phyloP scores from a whole-genome alignment of 2,329 filamentous ascomycete genomes.

The Fusarium tupiense region DNA sequence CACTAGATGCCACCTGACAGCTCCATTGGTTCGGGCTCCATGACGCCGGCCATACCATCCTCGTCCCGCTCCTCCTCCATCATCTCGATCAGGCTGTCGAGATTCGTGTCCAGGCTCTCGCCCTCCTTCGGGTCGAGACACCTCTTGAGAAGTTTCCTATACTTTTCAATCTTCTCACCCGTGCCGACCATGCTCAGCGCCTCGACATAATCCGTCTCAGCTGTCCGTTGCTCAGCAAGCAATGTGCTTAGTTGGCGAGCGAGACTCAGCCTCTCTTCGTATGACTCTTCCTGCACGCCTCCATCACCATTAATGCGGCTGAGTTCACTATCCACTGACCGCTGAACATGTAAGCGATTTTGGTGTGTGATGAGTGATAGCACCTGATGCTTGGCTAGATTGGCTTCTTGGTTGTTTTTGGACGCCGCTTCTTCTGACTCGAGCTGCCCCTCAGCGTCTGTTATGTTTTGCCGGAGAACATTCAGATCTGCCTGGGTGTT shows the following conservation, averaged over 20 bases:
- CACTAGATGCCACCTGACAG: slow-evolving; percentile 39
- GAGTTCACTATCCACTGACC: slow-evolving; percentile 62
- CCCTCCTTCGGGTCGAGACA: slow-evolving; percentile 74
- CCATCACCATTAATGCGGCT: slow-evolving; percentile 61
- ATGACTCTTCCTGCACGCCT: slow-evolving; percentile 54
- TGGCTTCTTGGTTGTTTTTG: slow-evolving; percentile 63
- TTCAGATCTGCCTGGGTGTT: slow-evolving; percentile 76
- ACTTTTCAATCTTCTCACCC: slow-evolving; percentile 78
- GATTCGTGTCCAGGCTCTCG: slow-evolving; percentile 73
- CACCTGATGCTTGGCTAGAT: slow-evolving; percentile 58
- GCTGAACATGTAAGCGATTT: slow-evolving; percentile 62
- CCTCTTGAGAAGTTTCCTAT: slow-evolving; percentile 73
- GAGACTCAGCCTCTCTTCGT: slow-evolving; percentile 66
- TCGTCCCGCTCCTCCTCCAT: slow-evolving; percentile 70
- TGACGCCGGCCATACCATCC: slow-evolving; percentile 47
- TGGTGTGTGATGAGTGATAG: slow-evolving; percentile 62
- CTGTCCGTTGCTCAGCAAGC: slow-evolving; percentile 67
- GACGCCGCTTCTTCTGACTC: slow-evolving; percentile 65
- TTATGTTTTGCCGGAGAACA: slow-evolving; percentile 66
- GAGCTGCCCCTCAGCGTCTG: slow-evolving; percentile 64
- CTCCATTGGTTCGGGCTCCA: slow-evolving; percentile 47
- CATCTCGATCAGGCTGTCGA: slow-evolving; percentile 69
- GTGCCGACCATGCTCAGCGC: slow-evolving; percentile 75
- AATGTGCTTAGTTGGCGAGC: slow-evolving; percentile 66
- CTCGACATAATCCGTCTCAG: slow-evolving; percentile 74